Base-by-base conservation (phyloP, 202 grass and related monocot genomes). In the Dendrocalamus latiflorus region DNA sequence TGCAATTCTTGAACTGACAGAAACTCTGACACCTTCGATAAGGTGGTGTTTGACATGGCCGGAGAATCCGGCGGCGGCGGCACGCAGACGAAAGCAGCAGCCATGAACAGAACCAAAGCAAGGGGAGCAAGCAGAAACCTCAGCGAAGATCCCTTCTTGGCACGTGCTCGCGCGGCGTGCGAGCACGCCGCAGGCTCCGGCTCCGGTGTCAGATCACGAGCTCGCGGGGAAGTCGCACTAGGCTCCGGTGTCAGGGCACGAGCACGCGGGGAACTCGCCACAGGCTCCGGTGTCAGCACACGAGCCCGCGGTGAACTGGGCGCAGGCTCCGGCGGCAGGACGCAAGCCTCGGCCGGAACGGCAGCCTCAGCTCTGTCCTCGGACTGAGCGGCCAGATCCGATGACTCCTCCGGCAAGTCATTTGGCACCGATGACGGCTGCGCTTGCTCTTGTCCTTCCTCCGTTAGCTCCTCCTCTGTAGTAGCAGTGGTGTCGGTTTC, bases 1-100 rank as follows among this genome's bases (percentile, higher is more conserved):
- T 87, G 63, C 14, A 83, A 65, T 81, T 89, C 86, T 86, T 86
- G 85, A 85, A 91, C 79, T 81, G 85, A 67, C 65, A 78, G 56
- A 38, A 79, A 83, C 12, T 72, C 21, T n/a, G 87, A 82, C 55
- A 76, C 78, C 88, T 83, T 90, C 4, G 50, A 68, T 56, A 84
- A 12, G 30, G 84, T 38, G 49, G 90, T 28, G 75, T 74, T 60
- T 56, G 77, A 71, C 44, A 89, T 65, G 41, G 87, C 68, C 16
- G 89, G 77, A 8, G 84, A 82, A 86, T 83, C 84, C 18, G 54
- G 85, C 6, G 60, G 75, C 18, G 57, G 77, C 5, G 83, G 87
- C 38, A 88, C 63, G 18, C 77, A 83, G 21, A 91, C 41, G 7
- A 84, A 75, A 44, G 65, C 70, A 47, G 86, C 77, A 8, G 76